Base-by-base conservation (phyloP, 164 flowering plant species). In the Warburgia ugandensis region DNA sequence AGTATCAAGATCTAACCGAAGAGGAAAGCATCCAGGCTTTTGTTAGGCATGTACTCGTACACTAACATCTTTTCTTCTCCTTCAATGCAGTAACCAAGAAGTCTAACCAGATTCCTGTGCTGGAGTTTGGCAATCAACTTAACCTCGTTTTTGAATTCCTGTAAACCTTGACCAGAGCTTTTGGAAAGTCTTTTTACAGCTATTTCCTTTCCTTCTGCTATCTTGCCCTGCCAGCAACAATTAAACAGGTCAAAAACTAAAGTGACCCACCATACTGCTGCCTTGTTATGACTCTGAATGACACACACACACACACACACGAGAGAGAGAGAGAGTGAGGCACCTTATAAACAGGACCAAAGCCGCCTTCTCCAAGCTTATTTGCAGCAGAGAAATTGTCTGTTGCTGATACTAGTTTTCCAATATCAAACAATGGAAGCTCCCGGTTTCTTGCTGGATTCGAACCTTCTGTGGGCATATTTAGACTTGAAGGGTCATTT, bases 161-260 rank as follows among this genome's bases (percentile, higher is more conserved):
- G 50, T 1, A 53, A n/a, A 10, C 81, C 81, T 48, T 68, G 76
- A 11, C 53, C 44, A 2, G 78, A 71, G 37, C 16, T 64, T 27
- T 28, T 51, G 1, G 72, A 71, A 7, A 76, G 70, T 62, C 74
- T 58, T 54, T 76, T 76, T 3, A 76, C 76, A 5, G 81, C 77
- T 20, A 71, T 46, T 32, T 64, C 64, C 26, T 48, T 46, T 1
- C 70, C 75, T 53, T 62, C 57, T 0, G 6, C 42, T 1, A 70
- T 60, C 35, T 27, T 58, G 0, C 73, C 75, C 78, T 73, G 14
- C 17, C 26, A 29, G 21, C 12, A 8, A 8, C 12, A 25, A 2
- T 7, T 37, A n/a, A n/a, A n/a, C n/a, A n/a, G n/a, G n/a, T n/a
- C n/a, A n/a, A n/a, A n/a, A n/a, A n/a, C n/a, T n/a, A n/a, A n/a